phyloP scores from a whole-genome alignment of 768 basidiomycete species.

The Leccinellum albellum region DNA sequence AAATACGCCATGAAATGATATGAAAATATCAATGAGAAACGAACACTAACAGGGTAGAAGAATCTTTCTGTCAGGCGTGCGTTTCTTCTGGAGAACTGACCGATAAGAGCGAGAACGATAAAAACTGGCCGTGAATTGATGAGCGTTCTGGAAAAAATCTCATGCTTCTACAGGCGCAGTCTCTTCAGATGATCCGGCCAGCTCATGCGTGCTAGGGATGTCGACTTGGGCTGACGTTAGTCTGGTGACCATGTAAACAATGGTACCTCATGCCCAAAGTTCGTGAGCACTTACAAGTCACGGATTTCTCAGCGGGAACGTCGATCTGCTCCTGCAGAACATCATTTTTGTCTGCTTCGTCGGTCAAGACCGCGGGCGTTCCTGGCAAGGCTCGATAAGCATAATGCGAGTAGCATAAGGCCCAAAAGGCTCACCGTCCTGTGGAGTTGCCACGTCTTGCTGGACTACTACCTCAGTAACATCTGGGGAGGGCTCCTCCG shows the following conservation, averaged over 20 bases:
- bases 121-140: background rate
- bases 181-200: background rate
- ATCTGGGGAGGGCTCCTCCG: background rate
- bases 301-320: background rate
- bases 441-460: background rate
- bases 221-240: constrained; percentile 1
- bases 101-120: background rate
- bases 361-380: background rate
- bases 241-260: constrained; percentile 2
- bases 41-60: background rate
- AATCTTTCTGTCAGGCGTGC: background rate
- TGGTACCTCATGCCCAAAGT: background rate
- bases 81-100: background rate
- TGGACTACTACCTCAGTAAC: background rate
- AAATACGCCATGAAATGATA: constrained; percentile 1
- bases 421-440: background rate
- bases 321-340: background rate
- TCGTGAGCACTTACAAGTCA: constrained; percentile 11
- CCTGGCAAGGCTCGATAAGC: background rate
- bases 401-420: background rate
- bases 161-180: background rate
- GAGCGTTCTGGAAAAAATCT: background rate
- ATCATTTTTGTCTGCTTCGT: background rate
- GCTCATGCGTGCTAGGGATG: background rate
- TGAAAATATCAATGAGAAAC: background rate